Percentiles rank a stretch among this genome's conserved stretches.
Conservation (phyloP, 805 yeast species). For the Cyberlindnera mississippiensis region DNA sequence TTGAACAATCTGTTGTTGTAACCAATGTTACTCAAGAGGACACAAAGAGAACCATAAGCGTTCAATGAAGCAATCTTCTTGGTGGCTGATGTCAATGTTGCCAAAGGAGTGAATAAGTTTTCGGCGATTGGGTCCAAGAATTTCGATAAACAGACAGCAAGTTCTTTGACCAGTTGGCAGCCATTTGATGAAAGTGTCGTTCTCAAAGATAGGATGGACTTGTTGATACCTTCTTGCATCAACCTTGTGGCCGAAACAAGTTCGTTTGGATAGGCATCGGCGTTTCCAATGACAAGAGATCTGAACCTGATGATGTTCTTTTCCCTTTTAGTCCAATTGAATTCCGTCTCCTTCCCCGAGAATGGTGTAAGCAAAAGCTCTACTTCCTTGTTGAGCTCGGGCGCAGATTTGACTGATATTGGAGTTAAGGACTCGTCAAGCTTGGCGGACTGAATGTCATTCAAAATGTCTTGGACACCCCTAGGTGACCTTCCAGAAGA, state of each 20-base stretch:
- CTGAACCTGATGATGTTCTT: constrained; percentile 54
- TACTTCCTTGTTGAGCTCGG: constrained; percentile 27
- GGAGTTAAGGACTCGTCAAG: constrained; percentile 20
- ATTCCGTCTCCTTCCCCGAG: constrained; percentile 78
- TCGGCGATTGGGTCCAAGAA: constrained; percentile 32
- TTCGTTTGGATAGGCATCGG: constrained; percentile 36
- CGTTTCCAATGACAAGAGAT: constrained; percentile 56
- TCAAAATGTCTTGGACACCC: constrained; percentile 16
- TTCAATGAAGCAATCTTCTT: constrained; percentile 34
- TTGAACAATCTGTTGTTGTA: constrained; percentile 48
- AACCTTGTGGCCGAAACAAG: constrained; percentile 32
- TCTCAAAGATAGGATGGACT: constrained; percentile 68
- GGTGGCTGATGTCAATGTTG: constrained; percentile 34
- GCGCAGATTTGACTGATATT: constrained; percentile 7
- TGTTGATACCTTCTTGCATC: constrained; percentile 57
- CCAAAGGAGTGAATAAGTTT: constrained; percentile 30
- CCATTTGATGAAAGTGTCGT: constrained; percentile 78
- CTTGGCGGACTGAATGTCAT: constrained; percentile 20
- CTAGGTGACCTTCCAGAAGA: constrained; percentile 4
- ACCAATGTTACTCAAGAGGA: constrained; percentile 52
- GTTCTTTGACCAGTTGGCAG: constrained; percentile 72
- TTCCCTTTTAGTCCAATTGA: constrained; percentile 80
- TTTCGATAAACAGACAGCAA: constrained; percentile 29
- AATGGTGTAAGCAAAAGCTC: constrained; percentile 39
- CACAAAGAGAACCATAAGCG: constrained; percentile 38